Evolutionary conservation across 306 rosid genomes (phyloP).

Genomic region (Geum urbanum): DNA sequence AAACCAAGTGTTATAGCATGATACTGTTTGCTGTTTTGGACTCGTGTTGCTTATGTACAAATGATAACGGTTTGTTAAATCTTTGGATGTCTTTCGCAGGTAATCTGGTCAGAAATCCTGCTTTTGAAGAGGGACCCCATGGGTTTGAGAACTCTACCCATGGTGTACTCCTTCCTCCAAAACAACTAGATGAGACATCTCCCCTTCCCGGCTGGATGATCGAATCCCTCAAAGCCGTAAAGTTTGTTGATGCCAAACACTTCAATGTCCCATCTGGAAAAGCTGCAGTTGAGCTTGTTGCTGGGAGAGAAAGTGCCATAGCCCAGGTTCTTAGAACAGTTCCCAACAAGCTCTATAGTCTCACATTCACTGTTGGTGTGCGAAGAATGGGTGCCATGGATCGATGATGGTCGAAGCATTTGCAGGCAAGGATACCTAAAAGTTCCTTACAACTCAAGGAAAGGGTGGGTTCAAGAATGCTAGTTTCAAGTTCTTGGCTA

Average conservation of each 20-base stretch:
- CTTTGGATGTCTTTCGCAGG: slow-evolving; percentile 36
- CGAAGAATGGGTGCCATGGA: slow-evolving; percentile 88
- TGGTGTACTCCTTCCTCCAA: slow-evolving; percentile 87
- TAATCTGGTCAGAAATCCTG: slow-evolving; percentile 67
- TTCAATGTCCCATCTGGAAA: slow-evolving; percentile 64
- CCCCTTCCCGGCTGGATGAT: slow-evolving; percentile 96
- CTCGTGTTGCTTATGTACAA: background rate
- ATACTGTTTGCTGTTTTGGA: no score
- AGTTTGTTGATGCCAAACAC: slow-evolving; percentile 62
- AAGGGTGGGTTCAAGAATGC: slow-evolving; percentile 56
- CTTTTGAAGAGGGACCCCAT: slow-evolving; percentile 86
- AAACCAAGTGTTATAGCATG: background rate
- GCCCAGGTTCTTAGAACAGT: slow-evolving; percentile 75
- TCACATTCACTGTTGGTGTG: slow-evolving; percentile 73
- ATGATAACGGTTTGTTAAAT: slow-evolving; percentile 6
- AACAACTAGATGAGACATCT: slow-evolving; percentile 69
- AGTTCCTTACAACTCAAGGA: slow-evolving; percentile 64
- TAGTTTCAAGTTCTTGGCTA: slow-evolving; percentile 62
- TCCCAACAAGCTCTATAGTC: slow-evolving; percentile 50
- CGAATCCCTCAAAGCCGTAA: slow-evolving; percentile 83
- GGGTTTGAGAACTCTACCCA: slow-evolving; percentile 64
- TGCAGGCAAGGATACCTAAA: slow-evolving; percentile 66
- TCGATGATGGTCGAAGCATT: slow-evolving; percentile 92
- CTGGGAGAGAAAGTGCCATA: slow-evolving; percentile 85
- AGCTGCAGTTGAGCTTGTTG: slow-evolving; percentile 80